Conservation (phyloP, 768 basidiomycete genomes). For the Coprinellus aureogranulatus region DNA sequence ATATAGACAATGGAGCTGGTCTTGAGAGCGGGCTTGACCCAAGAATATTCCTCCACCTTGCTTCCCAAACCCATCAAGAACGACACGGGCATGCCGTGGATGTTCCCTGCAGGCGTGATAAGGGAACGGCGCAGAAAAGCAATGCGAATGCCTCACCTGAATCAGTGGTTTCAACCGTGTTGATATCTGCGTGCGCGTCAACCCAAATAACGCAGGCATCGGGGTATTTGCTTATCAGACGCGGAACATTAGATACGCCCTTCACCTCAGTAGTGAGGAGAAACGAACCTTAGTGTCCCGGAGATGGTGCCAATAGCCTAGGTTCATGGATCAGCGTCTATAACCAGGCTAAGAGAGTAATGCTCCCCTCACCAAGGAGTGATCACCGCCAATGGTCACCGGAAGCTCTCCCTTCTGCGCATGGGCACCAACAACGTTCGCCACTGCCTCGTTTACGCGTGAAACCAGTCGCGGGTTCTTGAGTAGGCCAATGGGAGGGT, state of each 20-base stretch:
- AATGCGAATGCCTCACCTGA: constrained; percentile 46
- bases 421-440: constrained; percentile 72
- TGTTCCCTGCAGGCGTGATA: constrained; percentile 60
- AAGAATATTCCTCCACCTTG: constrained; percentile 43
- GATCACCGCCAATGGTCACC: constrained; percentile 93
- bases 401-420: constrained; percentile 78
- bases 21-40: constrained; percentile 62
- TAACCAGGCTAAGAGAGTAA: constrained; percentile 8
- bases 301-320: constrained; percentile 90
- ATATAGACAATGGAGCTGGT: constrained; percentile 90
- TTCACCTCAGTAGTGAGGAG: neutral
- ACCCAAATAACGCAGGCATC: constrained; percentile 92
- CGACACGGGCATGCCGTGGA: constrained; percentile 97
- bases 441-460: constrained; percentile 75
- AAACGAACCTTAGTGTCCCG: constrained; percentile 72
- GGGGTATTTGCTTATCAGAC: constrained; percentile 56
- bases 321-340: neutral
- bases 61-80: constrained; percentile 72
- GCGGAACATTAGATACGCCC: constrained; percentile 3
- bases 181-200: constrained; percentile 97
- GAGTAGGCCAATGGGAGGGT: constrained; percentile 83
- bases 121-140: constrained; percentile 6
- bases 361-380: constrained; percentile 73
- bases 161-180: constrained; percentile 78
- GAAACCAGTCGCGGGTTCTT: constrained; percentile 91